phyloP scores from a whole-genome alignment of 441 rosid species.

The Arabidopsis lyrata region DNA sequence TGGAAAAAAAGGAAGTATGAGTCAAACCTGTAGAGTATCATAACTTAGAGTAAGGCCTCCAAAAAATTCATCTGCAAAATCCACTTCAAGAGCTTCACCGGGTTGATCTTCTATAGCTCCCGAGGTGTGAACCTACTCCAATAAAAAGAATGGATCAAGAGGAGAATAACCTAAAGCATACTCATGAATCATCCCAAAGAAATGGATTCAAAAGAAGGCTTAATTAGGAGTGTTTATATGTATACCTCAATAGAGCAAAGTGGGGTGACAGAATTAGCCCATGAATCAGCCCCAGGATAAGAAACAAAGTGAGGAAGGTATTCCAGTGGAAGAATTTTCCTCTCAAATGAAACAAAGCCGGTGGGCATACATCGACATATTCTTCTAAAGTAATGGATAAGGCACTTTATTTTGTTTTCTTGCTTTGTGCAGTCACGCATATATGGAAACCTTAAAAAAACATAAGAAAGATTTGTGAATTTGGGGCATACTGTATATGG shows the following conservation, averaged over 20 bases:
- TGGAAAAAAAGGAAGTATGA: neutral
- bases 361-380: constrained; percentile 62
- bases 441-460: constrained; percentile 59
- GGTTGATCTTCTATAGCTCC: constrained; percentile 87
- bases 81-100: constrained; percentile 74
- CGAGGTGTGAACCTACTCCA: constrained; percentile 60
- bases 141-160: constrained; percentile 9
- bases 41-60: constrained; percentile 88
- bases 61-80: constrained; percentile 87
- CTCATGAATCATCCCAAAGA: constrained; percentile 11
- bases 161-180: constrained; percentile 1
- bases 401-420: constrained; percentile 76
- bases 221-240: neutral
- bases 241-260: constrained; percentile 80
- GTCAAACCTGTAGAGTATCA: constrained; percentile 85
- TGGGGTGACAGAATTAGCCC: constrained; percentile 64
- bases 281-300: constrained; percentile 61
- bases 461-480: constrained; percentile 27
- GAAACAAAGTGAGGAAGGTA: constrained; percentile 45
- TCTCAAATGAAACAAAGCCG: constrained; percentile 85
- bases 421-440: constrained; percentile 54
- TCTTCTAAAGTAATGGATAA: constrained; percentile 76
- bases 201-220: constrained; percentile 7
- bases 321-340: constrained; percentile 65
- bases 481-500: constrained; percentile 14